These are phyloP conservation scores for Emmonsiellopsis sp. DNA, from an alignment of 2,329 filamentous ascomycete species.

Conservation along the genomic window DNA sequence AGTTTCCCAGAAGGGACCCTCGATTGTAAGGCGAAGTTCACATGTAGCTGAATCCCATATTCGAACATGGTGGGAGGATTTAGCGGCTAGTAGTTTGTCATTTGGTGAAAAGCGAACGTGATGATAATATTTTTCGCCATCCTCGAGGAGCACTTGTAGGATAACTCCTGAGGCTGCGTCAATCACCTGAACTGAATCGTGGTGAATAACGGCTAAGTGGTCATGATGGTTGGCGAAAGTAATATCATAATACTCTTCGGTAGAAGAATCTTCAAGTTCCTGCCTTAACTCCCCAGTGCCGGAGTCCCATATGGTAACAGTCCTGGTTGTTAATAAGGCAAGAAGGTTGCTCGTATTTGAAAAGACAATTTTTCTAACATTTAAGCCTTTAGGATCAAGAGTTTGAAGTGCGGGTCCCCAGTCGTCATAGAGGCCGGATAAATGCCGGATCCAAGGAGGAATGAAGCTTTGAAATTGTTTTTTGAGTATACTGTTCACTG, in stretches of 20 bases:
- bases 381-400: background rate
- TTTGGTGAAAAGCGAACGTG: background rate
- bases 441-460: conserved; percentile 10
- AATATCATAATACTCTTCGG: background rate
- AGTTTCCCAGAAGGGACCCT: background rate
- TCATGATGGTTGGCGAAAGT: background rate
- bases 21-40: background rate
- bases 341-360: background rate
- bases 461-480: conserved; percentile 14
- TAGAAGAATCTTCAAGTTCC: background rate
- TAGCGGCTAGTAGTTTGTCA: background rate
- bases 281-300: background rate
- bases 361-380: background rate
- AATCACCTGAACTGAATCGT: background rate
- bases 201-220: background rate
- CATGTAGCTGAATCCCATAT: background rate
- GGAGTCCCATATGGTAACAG: background rate
- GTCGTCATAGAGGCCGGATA: background rate
- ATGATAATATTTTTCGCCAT: background rate
- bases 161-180: background rate
- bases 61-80: background rate
- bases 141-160: background rate
- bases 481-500: conserved; percentile 18
- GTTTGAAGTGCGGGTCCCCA: background rate
- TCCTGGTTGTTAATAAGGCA: background rate